These are phyloP conservation scores for Coprinopsis cinerea DNA, from an alignment of 768 basidiomycete genomes.

Conservation along the genomic window DNA sequence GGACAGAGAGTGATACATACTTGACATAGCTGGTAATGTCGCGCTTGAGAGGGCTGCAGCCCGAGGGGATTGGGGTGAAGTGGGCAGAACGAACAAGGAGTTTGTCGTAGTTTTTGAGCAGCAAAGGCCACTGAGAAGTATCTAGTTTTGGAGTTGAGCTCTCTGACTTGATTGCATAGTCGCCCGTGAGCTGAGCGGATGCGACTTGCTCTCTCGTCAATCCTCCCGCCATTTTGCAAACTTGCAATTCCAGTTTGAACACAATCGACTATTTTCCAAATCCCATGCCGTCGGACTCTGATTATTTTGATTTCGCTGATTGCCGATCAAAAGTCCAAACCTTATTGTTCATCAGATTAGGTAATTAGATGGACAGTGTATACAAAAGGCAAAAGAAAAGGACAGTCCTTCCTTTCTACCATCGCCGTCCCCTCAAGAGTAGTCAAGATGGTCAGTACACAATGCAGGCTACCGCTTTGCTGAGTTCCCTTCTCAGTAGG, in stretches of 20 bases:
- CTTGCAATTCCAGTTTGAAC: constrained; percentile 12
- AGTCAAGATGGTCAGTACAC: constrained; percentile 63
- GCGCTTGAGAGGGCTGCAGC: constrained; percentile 91
- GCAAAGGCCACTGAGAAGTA: constrained; percentile 95
- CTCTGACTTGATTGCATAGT: constrained; percentile 82
- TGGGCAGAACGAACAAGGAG: constrained; percentile 90
- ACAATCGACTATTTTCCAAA: too few relatives aligned
- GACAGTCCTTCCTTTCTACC: too few relatives aligned
- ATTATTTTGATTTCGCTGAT: too few relatives aligned
- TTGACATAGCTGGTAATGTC: constrained; percentile 91
- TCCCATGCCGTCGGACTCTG: constrained; percentile 13
- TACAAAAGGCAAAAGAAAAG: too few relatives aligned
- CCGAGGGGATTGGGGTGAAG: constrained; percentile 95
- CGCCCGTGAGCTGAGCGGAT: constrained; percentile 66
- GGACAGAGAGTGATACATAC: constrained; percentile 32
- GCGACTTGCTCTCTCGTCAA: constrained; percentile 66
- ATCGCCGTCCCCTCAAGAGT: too few relatives aligned
- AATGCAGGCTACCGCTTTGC: constrained; percentile 75
- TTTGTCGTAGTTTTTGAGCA: constrained; percentile 99
- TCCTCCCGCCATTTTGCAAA: constrained; percentile 9
- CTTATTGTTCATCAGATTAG: too few relatives aligned
- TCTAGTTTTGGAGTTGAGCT: constrained; percentile 69
- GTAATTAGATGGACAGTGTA: too few relatives aligned
- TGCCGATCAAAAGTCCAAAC: too few relatives aligned
- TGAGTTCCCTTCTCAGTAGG: constrained; percentile 92